These are phyloP conservation scores for Dryadomyces quercus-mongolicae DNA, from an alignment of 2,329 filamentous ascomycete genomes.

Conservation along the genomic window DNA sequence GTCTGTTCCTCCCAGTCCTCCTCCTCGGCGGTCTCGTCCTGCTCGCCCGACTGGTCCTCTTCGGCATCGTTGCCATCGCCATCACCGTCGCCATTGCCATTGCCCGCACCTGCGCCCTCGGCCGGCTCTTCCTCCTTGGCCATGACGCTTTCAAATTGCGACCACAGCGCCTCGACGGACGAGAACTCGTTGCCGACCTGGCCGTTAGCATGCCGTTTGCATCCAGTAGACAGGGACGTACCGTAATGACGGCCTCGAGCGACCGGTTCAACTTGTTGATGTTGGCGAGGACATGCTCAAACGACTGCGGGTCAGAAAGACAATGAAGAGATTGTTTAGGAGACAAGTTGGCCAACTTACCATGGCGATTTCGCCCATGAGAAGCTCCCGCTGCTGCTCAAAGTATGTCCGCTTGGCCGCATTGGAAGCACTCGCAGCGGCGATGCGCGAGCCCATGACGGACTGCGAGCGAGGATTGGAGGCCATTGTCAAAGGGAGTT, in stretches of 20 bases:
- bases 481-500: not conserved
- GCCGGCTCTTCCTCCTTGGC: conserved; percentile 36
- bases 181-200: conserved; percentile 92
- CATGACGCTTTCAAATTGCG: conserved; percentile 95
- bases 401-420: conserved; percentile 46
- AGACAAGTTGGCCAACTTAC: too few species aligned
- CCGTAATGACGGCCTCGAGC: conserved; percentile 80
- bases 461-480: conserved; percentile 4
- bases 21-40: not conserved
- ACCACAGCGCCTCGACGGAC: conserved; percentile 95
- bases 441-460: not conserved
- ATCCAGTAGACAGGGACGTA: conserved; percentile 28
- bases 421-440: not conserved
- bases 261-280: conserved; percentile 92
- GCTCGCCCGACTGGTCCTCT: not conserved
- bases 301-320: conserved; percentile 27
- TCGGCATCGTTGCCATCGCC: not conserved
- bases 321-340: too few species aligned
- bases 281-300: conserved; percentile 88
- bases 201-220: not conserved
- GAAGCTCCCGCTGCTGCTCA: conserved; percentile 60
- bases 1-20: not conserved
- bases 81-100: not conserved
- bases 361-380: conserved; percentile 62
- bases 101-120: too few species aligned